Evolutionary conservation across 352 stramenopile species (phyloP), one percentile per base, ranked within the genome.

Genomic region (Globisporangium acanthophoron): DNA sequence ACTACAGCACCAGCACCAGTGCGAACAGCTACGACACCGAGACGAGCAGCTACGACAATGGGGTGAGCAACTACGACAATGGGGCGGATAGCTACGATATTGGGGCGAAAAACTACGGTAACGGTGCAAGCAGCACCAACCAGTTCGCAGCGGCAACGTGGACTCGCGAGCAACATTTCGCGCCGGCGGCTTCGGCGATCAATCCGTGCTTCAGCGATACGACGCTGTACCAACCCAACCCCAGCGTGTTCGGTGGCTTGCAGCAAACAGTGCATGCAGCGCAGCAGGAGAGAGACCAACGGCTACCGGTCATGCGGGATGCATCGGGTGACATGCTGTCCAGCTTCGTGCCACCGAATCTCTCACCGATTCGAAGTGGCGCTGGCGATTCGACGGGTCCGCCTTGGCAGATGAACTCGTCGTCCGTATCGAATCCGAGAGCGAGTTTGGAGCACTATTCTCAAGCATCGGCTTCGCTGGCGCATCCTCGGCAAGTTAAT

Each of bases 1-100:
- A 8, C 57, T 60, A 27, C 65, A 60, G 24, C 48, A 61, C 58
- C 65, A 60, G 24, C 48, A 61, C 58, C 54, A 60, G 15, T 13
- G 46, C 49, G 58, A 40, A 15, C 45, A 55, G 33, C 65, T 45
- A 13, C 20, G 24, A 13, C 2, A 40, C 2, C n/a, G 41, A 35
- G 31, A 15, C 35, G 35, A 40, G 2, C 45, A 55, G 33, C 65
- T 45, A 13, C 13, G 18, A 20, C 11, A 27, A 11, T 18, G 48
- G 40, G 35, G 53, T 15, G 21, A 61, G 20, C 58, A 64, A 24
- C 57, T 62, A 21, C 27, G 60, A 29, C 54, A 59, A 39, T 61
- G 57, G 40, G 35, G 47, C 1, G 27, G n/a, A 35, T 15, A 40
- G 11, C 12, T 40, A 40, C 35, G 12, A 40, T 11, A 40, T 13